A percentile compares a stretch with the other conserved stretches of the same genome.
These are phyloP conservation scores for Leishmania braziliensis DNA, from an alignment of 208 protist species.

Conservation along the genomic window DNA sequence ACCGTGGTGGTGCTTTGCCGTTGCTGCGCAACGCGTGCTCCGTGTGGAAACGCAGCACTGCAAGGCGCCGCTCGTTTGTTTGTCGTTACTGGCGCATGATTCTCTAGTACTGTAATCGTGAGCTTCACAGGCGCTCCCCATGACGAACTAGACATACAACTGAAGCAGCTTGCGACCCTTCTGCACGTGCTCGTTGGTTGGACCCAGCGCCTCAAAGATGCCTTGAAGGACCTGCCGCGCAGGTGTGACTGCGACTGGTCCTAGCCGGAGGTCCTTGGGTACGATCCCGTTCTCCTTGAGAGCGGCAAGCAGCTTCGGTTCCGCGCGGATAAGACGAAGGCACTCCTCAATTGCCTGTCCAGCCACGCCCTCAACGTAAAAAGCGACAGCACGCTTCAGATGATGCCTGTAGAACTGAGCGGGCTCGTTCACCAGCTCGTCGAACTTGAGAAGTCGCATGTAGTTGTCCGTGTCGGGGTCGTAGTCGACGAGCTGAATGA, in stretches of 20 bases:
- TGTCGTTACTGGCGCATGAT: not conserved
- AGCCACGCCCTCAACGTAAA: conserved; percentile 67
- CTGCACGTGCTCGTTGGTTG: conserved; percentile 65
- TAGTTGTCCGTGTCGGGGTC: conserved; percentile 83
- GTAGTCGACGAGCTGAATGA: conserved; percentile 68
- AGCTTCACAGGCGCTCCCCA: not conserved
- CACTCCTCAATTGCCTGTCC: conserved; percentile 79
- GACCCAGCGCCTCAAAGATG: conserved; percentile 80
- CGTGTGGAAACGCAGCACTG: not conserved
- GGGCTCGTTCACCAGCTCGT: conserved; percentile 66
- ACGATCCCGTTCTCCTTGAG: conserved; percentile 71
- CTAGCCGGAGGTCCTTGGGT: conserved; percentile 49
- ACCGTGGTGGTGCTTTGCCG: not conserved
- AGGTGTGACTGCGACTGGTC: conserved; percentile 56
- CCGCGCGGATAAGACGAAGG: conserved; percentile 72
- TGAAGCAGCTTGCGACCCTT: conserved; percentile 73
- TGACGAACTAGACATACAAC: conserved; percentile 47
- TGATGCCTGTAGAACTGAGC: conserved; percentile 69
- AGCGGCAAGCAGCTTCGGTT: conserved; percentile 72
- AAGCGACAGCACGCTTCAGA: conserved; percentile 74
- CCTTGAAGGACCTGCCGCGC: conserved; percentile 61
- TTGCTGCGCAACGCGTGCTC: not conserved
- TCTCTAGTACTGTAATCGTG: not conserved
- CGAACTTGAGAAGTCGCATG: conserved; percentile 71
- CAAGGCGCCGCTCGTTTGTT: not conserved